Conservation (phyloP, 106 monocot genomes). For the Dendrobium huoshanense region DNA sequence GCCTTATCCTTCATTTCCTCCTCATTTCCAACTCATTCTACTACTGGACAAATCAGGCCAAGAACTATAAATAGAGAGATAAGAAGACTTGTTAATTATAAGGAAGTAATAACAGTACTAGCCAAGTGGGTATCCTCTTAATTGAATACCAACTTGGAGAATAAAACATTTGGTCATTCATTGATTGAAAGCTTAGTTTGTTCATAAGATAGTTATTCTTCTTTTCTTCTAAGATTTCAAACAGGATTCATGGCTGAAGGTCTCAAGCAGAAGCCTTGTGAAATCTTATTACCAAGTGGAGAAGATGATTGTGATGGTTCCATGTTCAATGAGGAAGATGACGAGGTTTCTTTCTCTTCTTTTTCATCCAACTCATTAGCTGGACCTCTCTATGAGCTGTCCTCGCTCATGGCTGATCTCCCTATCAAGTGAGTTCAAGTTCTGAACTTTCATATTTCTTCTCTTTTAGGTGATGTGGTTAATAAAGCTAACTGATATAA, state of each 20-base stretch:
- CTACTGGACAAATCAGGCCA: background rate
- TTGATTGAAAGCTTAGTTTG: too few relatives aligned
- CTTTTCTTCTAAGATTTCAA: background rate
- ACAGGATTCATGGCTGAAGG: background rate
- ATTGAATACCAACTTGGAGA: too few relatives aligned
- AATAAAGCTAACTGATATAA: background rate
- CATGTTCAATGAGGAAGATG: background rate
- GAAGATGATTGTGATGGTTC: background rate
- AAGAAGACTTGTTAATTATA: too few relatives aligned
- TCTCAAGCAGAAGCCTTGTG: background rate
- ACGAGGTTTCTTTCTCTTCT: background rate
- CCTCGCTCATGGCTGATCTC: slow-evolving; percentile 1
- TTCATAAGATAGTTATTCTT: too few relatives aligned
- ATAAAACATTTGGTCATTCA: too few relatives aligned
- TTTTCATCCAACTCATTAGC: background rate
- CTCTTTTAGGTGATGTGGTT: background rate
- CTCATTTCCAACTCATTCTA: background rate
- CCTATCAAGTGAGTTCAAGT: background rate
- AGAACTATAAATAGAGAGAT: background rate
- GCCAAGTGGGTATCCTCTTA: too few relatives aligned
- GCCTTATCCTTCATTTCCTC: background rate
- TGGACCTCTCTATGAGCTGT: slow-evolving; percentile 3
- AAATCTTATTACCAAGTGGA: background rate
- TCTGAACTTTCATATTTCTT: background rate
- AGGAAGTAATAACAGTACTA: too few relatives aligned